Percentiles rank a stretch among this genome's conserved stretches.
These are phyloP conservation scores for Bjerkandera adusta DNA, from an alignment of 1,284 basidiomycete genomes.

Conservation along the genomic window DNA sequence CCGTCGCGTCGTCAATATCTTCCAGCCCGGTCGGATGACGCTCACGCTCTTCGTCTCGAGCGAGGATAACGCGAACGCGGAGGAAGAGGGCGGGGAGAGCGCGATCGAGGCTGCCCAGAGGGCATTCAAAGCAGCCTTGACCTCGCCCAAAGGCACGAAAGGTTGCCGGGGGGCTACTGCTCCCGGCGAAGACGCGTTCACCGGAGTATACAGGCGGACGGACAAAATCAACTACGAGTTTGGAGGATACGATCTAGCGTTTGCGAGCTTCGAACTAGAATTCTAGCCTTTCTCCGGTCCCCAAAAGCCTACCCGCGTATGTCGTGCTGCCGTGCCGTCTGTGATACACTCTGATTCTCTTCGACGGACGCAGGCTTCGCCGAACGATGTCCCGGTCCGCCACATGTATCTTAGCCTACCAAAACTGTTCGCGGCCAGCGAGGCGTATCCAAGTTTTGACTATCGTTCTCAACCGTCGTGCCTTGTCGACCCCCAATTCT, in stretches of 20 bases:
- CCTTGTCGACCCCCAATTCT: too few relatives aligned
- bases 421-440: too few relatives aligned
- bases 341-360: too few relatives aligned
- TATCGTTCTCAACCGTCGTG: too few relatives aligned
- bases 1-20: slow-evolving; percentile 87
- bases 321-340: too few relatives aligned
- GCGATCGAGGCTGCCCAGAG: slow-evolving; percentile 66
- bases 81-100: slow-evolving; percentile 49
- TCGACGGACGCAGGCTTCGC: too few relatives aligned
- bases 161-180: slow-evolving; percentile 10
- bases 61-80: slow-evolving; percentile 47
- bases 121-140: slow-evolving; percentile 64
- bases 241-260: slow-evolving; percentile 92
- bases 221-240: slow-evolving; percentile 99
- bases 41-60: slow-evolving; percentile 92
- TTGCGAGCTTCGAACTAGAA: slow-evolving; percentile 86
- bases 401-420: too few relatives aligned
- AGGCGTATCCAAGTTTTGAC: too few relatives aligned
- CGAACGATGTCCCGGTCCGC: too few relatives aligned
- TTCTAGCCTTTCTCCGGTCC: too few relatives aligned
- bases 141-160: slow-evolving; percentile 17
- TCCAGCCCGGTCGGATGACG: slow-evolving; percentile 85
- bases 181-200: slow-evolving; percentile 20
- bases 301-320: too few relatives aligned
- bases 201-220: slow-evolving; percentile 63